Base-by-base conservation (phyloP, 2,329 filamentous ascomycete genomes). In the Trichoderma brevicompactum region DNA sequence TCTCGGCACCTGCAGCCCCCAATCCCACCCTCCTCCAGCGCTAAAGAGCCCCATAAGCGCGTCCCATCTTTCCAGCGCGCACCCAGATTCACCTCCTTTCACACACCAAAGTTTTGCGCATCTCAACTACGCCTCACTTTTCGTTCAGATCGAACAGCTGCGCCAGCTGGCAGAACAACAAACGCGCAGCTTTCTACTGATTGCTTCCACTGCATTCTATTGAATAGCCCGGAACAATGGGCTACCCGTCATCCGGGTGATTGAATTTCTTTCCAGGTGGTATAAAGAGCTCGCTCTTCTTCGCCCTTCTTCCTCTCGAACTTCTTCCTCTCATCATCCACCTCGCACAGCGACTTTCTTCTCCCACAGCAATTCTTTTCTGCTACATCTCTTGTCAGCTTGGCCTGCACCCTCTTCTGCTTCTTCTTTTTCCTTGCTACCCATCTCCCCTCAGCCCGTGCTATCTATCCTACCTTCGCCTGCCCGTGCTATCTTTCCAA, bases 41-140 rank as follows among this genome's bases (percentile, higher is more conserved):
- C 59, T 62, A 62, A 53, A 50, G 12, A 8, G 23, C 48, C 48
- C 59, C 59, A 62, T 62, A 53, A 62, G 48, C 59, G 59, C 48
- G 55, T 59, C n/a, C 17, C 15, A 7, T 17, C 28, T 28, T n/a
- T 40, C 17, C 58, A 34, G 34, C 38, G 58, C 48, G 59, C n/a
- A n/a, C 49, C 59, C 23, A 62, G 38, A 12, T 15, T 53, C 59
- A 52, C 48, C 58, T 34, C 36, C n/a, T 36, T 59, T 38, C 38
- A 62, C 43, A 49, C n/a, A 15, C 43, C 55, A 38, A 38, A 36
- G 17, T 13, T 43, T 49, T 36, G 9, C 2, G 5, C 55, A 40
- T 9, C 43, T 53, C 38, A 53, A 19, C 38, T 5, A 15, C 38
- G 38, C 58, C 38, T 61, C 58, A 61, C 58, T 44, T 53, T 50